Conservation (phyloP, 495 filamentous ascomycete species). For the Staphylotrichum tortipilum region DNA sequence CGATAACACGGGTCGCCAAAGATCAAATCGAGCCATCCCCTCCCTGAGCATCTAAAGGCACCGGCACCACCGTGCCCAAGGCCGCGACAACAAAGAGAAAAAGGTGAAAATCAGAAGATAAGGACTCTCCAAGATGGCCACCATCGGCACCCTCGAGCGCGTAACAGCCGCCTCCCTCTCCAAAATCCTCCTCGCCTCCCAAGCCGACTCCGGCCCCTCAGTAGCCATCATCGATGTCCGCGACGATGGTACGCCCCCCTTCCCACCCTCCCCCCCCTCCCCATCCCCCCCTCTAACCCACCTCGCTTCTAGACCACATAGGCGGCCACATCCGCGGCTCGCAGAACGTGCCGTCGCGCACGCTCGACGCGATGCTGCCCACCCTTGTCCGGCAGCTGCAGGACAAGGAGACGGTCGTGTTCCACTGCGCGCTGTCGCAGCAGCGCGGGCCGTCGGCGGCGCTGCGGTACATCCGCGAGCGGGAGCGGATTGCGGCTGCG, state of each 20-base stretch:
- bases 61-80: too few relatives aligned
- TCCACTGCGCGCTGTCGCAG: conserved; percentile 93
- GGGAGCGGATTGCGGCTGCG: conserved; percentile 37
- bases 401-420: conserved; percentile 76
- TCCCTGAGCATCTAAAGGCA: too few relatives aligned
- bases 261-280: neutral
- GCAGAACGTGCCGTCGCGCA: conserved; percentile 62
- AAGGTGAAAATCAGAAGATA: too few relatives aligned
- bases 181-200: conserved; percentile 35
- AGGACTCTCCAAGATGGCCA: conserved; percentile 25
- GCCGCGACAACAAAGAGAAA: too few relatives aligned
- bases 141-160: conserved; percentile 53
- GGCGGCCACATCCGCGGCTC: conserved; percentile 83
- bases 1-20: too few relatives aligned
- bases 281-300: neutral
- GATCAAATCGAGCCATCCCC: too few relatives aligned
- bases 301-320: conserved; percentile 64
- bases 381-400: conserved; percentile 71
- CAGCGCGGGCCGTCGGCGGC: conserved; percentile 71
- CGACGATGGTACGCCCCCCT: conserved; percentile 55
- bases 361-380: conserved; percentile 66
- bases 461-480: conserved; percentile 57
- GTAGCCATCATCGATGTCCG: conserved; percentile 84
- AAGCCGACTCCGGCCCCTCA: conserved; percentile 14
- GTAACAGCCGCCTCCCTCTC: conserved; percentile 57